Percentiles rank a stretch among this genome's conserved stretches.
Evolutionary conservation across 805 yeast genomes (phyloP).

Genomic region (Candida ovalis): DNA sequence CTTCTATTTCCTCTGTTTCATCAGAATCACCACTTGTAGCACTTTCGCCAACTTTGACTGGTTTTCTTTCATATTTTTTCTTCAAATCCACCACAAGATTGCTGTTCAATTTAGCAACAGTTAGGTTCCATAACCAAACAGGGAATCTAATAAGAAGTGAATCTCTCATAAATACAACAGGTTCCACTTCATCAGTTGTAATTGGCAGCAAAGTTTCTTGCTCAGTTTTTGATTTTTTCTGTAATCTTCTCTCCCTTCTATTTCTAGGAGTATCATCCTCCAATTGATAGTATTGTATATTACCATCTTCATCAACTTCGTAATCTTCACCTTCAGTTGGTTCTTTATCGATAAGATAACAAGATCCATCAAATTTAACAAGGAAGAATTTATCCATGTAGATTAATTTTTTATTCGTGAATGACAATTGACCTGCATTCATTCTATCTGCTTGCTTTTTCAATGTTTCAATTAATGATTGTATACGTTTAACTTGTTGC

Average conservation of each 20-base stretch:
- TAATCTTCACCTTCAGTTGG: conserved; percentile 21
- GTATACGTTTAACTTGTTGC: conserved; percentile 57
- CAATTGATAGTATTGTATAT: conserved; percentile 9
- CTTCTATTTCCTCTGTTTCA: background rate
- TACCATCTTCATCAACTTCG: conserved; percentile 19
- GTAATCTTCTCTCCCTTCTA: conserved; percentile 16
- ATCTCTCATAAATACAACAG: conserved; percentile 46
- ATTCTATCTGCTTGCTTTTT: conserved; percentile 47
- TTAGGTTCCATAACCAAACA: conserved; percentile 39
- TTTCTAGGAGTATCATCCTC: conserved; percentile 10
- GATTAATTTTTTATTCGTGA: conserved; percentile 40
- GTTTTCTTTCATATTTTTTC: background rate
- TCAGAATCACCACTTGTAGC: too few relatives aligned
- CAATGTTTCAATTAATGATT: conserved; percentile 43
- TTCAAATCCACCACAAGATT: background rate
- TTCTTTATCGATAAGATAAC: conserved; percentile 47
- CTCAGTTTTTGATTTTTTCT: conserved; percentile 3
- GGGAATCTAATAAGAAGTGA: conserved; percentile 42
- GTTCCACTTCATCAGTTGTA: conserved; percentile 44
- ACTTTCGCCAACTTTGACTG: background rate
- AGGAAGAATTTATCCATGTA: conserved; percentile 48
- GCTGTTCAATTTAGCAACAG: conserved; percentile 34
- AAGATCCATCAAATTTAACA: conserved; percentile 54
- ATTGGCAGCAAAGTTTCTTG: conserved; percentile 34
- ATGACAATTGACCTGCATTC: conserved; percentile 39